Conservation (phyloP, 192 early-diverging fungal species). For the Piromyces sp. region DNA sequence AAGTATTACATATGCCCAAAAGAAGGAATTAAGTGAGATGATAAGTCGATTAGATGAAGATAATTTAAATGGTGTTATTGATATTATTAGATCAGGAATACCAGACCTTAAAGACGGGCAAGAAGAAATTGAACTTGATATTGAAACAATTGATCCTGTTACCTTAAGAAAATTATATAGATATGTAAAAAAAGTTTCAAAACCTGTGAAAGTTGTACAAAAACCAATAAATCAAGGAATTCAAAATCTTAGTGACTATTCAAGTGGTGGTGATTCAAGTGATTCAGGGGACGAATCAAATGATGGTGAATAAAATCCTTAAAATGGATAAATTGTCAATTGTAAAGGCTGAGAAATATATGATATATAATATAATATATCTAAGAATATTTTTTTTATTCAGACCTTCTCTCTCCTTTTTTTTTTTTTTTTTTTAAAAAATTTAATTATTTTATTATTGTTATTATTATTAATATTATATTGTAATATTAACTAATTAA, state of each 20-base stretch:
- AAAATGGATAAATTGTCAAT: neutral
- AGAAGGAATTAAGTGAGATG: constrained; percentile 9
- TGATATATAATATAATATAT: no score
- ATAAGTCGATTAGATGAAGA: constrained; percentile 6
- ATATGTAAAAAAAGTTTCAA: neutral
- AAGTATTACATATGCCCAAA: constrained; percentile 14
- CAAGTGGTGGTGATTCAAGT: neutral
- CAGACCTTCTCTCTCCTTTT: no score
- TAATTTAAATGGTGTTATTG: constrained; percentile 8
- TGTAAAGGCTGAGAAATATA: no score
- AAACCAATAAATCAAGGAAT: neutral
- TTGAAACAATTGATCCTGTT: constrained; percentile 13
- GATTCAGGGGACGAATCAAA: neutral
- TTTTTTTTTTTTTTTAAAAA: no score
- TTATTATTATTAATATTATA: no score
- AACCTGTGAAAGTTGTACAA: neutral
- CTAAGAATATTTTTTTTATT: no score
- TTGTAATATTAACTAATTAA: no score
- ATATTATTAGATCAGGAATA: constrained; percentile 13
- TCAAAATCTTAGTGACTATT: neutral
- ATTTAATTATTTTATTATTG: no score
- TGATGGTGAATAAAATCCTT: neutral
- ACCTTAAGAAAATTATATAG: neutral
- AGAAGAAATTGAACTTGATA: constrained; percentile 21
- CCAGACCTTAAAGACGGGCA: constrained; percentile 8